These are phyloP conservation scores for Acanthamoeba lugdunensis DNA, from an alignment of 208 protist genomes.

Conservation along the genomic window DNA sequence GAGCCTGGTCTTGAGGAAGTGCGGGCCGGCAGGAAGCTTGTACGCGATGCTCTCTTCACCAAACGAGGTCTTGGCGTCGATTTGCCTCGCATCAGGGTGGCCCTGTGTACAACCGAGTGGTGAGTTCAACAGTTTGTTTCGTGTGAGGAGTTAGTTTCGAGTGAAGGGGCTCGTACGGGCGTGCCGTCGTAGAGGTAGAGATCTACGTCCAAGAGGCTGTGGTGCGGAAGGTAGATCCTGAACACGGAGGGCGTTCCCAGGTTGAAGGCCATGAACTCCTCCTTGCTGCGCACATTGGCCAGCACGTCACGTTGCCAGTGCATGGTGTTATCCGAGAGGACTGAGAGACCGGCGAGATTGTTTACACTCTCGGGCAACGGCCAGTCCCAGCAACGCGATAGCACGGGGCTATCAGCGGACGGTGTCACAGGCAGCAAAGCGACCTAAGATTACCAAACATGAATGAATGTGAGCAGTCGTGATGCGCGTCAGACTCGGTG, in stretches of 20 bases:
- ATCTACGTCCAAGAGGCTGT: slow-evolving; percentile 32
- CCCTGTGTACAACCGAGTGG: not conserved
- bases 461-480: no score
- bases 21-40: not conserved
- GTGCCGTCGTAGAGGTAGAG: slow-evolving; percentile 63
- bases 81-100: not conserved
- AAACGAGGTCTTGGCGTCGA: not conserved
- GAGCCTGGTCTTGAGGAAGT: slow-evolving; percentile 57
- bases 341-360: not conserved
- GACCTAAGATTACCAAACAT: not conserved
- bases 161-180: not conserved
- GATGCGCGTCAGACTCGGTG: no score
- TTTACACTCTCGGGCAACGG: slow-evolving; percentile 1
- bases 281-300: slow-evolving; percentile 1
- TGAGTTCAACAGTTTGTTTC: not conserved
- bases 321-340: not conserved
- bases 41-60: slow-evolving; percentile 54
- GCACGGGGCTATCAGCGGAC: not conserved
- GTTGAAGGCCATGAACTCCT: slow-evolving; percentile 45
- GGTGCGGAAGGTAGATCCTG: slow-evolving; percentile 41
- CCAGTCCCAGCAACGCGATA: slow-evolving; percentile 10
- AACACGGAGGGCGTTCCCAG: not conserved
- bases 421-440: slow-evolving; percentile 46
- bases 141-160: not conserved
- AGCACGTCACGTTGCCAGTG: slow-evolving; percentile 61